Evolutionary conservation across 2,329 filamentous ascomycete genomes (phyloP).

Genomic region (Sclerotinia minor): DNA sequence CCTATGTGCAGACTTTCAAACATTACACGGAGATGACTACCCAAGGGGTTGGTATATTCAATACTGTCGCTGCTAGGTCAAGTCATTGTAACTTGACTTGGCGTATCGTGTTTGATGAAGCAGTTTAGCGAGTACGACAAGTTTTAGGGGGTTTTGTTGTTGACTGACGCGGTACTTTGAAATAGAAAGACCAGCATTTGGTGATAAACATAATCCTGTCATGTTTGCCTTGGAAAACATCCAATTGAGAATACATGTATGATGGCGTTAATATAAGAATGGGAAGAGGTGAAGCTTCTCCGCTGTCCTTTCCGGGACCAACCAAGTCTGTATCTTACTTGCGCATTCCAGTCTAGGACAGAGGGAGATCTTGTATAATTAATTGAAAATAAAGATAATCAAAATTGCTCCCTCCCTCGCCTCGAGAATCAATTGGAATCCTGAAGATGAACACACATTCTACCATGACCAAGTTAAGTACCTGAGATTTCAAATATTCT

Average conservation of each 20-base stretch:
- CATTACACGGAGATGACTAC: not conserved
- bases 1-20: not conserved
- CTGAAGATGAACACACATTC: not conserved
- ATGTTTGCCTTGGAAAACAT: not conserved
- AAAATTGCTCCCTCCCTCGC: too few species aligned
- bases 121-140: fast-evolving
- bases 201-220: not conserved
- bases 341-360: not conserved
- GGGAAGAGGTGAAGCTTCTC: not conserved
- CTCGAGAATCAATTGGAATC: not conserved
- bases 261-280: not conserved
- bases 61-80: not conserved
- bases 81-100: not conserved
- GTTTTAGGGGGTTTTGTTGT: not conserved
- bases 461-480: too few species aligned
- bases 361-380: not conserved
- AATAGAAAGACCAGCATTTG: not conserved
- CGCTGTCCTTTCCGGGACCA: too few species aligned
- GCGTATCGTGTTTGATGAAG: not conserved
- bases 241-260: not conserved
- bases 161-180: not conserved
- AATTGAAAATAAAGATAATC: not conserved
- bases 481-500: not conserved
- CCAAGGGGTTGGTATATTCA: not conserved
- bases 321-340: not conserved